phyloP scores from a whole-genome alignment of 106 monocot genomes.

The Dendrobium chrysotoxum region DNA sequence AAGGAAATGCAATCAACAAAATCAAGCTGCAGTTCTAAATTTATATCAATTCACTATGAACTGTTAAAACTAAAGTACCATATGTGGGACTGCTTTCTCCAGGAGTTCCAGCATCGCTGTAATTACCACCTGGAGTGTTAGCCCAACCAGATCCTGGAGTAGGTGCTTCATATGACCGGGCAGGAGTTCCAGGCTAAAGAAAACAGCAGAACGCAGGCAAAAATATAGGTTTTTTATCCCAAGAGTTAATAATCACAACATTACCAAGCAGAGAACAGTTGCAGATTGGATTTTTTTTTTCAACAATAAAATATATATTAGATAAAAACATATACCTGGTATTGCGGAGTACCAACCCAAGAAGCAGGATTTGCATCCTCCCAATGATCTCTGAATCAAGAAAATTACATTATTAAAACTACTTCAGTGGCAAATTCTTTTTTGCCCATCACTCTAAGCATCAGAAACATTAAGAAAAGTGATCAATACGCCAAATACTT shows the following conservation, averaged over 20 bases:
- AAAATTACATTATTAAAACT: neutral
- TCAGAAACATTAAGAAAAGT: neutral
- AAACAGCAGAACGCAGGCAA: neutral
- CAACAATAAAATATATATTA: neutral
- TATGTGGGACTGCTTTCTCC: constrained; percentile 62
- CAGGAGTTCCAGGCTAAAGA: constrained; percentile 80
- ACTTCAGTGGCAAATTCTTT: too few relatives aligned
- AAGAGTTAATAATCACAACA: neutral
- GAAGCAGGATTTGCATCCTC: constrained; percentile 93
- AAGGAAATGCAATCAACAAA: neutral
- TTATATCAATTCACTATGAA: neutral
- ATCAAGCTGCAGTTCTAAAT: neutral
- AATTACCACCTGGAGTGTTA: constrained; percentile 88
- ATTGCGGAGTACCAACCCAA: constrained; percentile 85
- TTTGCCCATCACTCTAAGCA: neutral
- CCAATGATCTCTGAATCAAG: constrained; percentile 71
- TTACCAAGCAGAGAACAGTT: too few relatives aligned
- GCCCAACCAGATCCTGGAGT: constrained; percentile 97
- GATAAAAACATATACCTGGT: constrained; percentile 48
- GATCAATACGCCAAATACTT: neutral
- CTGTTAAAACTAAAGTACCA: constrained; percentile 25
- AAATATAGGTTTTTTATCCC: neutral
- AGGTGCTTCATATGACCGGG: constrained; percentile 84
- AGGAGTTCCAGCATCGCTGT: constrained; percentile 71
- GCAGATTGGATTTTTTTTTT: neutral